These are phyloP conservation scores for Hypoxylon sp. DNA, from an alignment of 2,329 filamentous ascomycete genomes.

Conservation along the genomic window DNA sequence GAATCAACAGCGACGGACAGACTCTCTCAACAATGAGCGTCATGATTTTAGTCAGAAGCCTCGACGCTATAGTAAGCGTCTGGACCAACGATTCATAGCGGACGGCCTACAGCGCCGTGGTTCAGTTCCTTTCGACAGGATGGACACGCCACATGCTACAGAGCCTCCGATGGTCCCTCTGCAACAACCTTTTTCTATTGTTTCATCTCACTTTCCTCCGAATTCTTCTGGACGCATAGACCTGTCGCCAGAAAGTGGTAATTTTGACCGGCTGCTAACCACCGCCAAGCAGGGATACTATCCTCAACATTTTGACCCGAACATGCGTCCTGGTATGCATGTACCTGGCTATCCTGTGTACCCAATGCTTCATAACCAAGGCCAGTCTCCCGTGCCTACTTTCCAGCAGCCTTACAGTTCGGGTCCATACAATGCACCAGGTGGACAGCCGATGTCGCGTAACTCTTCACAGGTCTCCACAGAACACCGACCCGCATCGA, in stretches of 20 bases:
- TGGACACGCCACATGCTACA: constrained; percentile 38
- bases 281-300: constrained; percentile 77
- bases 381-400: constrained; percentile 63
- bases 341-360: constrained; percentile 56
- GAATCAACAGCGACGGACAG: constrained; percentile 58
- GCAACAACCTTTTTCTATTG: constrained; percentile 52
- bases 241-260: constrained; percentile 77
- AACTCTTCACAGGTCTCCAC: constrained; percentile 84
- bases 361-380: constrained; percentile 52
- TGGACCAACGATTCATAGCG: constrained; percentile 56
- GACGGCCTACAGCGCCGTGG: constrained; percentile 45
- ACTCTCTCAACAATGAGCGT: constrained; percentile 57
- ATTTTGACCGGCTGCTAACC: constrained; percentile 82
- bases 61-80: constrained; percentile 64
- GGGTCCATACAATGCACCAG: constrained; percentile 56
- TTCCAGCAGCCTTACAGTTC: constrained; percentile 65
- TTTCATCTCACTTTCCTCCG: constrained; percentile 43
- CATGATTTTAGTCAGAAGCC: constrained; percentile 56
- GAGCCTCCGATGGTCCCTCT: constrained; percentile 48
- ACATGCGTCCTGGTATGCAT: constrained; percentile 61
- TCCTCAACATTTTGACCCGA: constrained; percentile 64
- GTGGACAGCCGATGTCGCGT: constrained; percentile 82
- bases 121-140: constrained; percentile 38
- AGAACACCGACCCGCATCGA: constrained; percentile 69
- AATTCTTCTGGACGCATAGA: constrained; percentile 59